phyloP scores from a whole-genome alignment of 352 stramenopile genomes.

The Globisporangium paddicum region DNA sequence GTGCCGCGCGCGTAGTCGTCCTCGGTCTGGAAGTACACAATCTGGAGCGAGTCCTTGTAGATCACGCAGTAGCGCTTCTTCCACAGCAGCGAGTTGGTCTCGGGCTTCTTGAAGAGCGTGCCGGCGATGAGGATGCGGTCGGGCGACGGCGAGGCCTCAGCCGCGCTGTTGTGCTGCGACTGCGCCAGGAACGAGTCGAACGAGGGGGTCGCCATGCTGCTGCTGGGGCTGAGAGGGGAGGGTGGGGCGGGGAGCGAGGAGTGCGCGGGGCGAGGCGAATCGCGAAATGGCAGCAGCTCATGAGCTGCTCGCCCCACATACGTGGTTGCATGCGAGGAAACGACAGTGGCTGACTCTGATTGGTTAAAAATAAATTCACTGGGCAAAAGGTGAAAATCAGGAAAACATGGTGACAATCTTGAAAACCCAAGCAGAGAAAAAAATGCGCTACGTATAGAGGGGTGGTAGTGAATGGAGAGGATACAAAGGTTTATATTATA shows the following conservation, averaged over 20 bases:
- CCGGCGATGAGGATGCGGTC: conserved; percentile 56
- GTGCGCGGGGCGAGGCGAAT: conserved; percentile 13
- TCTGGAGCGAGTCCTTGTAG: conserved; percentile 61
- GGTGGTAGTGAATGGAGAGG: too few relatives aligned
- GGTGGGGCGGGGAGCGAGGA: not conserved
- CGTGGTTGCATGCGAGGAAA: not conserved
- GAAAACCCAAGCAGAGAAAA: too few relatives aligned
- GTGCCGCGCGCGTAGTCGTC: conserved; percentile 68
- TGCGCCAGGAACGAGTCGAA: conserved; percentile 55
- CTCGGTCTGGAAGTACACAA: conserved; percentile 74
- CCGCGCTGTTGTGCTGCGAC: conserved; percentile 42
- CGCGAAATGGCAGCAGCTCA: conserved; percentile 12
- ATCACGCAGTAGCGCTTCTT: conserved; percentile 88
- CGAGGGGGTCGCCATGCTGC: conserved; percentile 19
- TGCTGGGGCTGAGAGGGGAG: too few relatives aligned
- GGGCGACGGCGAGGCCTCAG: conserved; percentile 12
- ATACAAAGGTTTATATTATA: too few relatives aligned
- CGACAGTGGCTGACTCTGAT: not conserved
- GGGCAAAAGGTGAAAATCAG: too few relatives aligned
- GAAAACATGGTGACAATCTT: too few relatives aligned
- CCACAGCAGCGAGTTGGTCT: conserved; percentile 82
- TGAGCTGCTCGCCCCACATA: not conserved
- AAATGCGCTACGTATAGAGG: too few relatives aligned
- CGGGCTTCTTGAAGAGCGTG: conserved; percentile 78
- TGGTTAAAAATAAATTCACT: too few relatives aligned